These are phyloP conservation scores for Coniochaeta prunicola DNA, from an alignment of 2,329 filamentous ascomycete species.

Conservation along the genomic window DNA sequence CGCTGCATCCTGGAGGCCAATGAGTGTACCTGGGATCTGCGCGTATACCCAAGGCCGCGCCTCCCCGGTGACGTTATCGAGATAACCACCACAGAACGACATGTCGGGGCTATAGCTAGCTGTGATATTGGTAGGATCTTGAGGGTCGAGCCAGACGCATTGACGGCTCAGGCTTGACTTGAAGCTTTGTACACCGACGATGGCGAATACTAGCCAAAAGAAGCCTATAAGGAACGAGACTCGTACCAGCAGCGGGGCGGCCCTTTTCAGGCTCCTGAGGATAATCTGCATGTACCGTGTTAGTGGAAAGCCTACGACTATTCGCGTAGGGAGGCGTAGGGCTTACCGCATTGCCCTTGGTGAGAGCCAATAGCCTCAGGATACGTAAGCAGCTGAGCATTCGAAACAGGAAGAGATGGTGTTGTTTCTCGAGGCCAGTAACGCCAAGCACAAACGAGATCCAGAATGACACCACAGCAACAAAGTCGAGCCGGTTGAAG, in stretches of 20 bases:
- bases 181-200: slow-evolving; percentile 95
- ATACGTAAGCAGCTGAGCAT: slow-evolving; percentile 97
- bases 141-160: slow-evolving; percentile 69
- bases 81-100: slow-evolving; percentile 81
- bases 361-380: slow-evolving; percentile 80
- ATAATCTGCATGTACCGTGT: slow-evolving; percentile 60
- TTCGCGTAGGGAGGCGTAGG: background rate
- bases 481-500: slow-evolving; percentile 91
- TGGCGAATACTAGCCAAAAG: slow-evolving; percentile 96
- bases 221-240: slow-evolving; percentile 93
- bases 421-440: slow-evolving; percentile 57
- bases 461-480: slow-evolving; percentile 95
- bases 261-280: slow-evolving; percentile 88
- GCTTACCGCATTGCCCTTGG: slow-evolving; percentile 82
- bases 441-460: slow-evolving; percentile 72
- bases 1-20: slow-evolving; percentile 42
- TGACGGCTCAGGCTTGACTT: slow-evolving; percentile 72
- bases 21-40: slow-evolving; percentile 24
- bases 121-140: slow-evolving; percentile 44
- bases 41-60: slow-evolving; percentile 61
- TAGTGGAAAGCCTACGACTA: slow-evolving; percentile 1
- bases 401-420: slow-evolving; percentile 82
- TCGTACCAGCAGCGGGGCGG: slow-evolving; percentile 82
- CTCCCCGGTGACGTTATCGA: slow-evolving; percentile 51
- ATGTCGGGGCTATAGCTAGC: slow-evolving; percentile 55